phyloP scores from a whole-genome alignment of 1,139 yeast species.

The Saccharomyces hybrid region DNA sequence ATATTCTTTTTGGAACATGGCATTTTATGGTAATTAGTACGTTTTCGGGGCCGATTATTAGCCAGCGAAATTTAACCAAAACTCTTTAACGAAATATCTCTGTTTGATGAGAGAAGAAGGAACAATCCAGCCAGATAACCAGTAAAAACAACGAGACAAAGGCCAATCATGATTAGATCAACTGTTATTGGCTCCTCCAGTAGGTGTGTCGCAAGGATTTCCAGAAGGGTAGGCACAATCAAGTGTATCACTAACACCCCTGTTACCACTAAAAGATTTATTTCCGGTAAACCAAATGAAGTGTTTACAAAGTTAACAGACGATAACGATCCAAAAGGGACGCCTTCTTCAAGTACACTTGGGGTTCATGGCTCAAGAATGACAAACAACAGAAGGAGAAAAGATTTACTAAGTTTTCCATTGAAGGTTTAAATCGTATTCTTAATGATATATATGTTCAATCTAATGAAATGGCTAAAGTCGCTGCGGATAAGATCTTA shows the following conservation, averaged over 20 bases:
- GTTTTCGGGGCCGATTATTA: neutral
- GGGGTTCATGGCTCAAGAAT: conserved; percentile 92
- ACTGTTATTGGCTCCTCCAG: neutral
- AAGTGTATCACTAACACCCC: neutral
- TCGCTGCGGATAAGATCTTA: conserved; percentile 14
- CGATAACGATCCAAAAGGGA: conserved; percentile 60
- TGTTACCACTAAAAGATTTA: conserved; percentile 11
- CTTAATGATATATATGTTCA: conserved; percentile 38
- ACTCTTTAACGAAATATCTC: neutral
- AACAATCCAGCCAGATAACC: neutral
- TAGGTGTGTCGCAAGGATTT: neutral
- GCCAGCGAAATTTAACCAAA: neutral
- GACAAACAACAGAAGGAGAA: conserved; percentile 65
- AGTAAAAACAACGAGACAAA: neutral
- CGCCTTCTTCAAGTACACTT: conserved; percentile 74
- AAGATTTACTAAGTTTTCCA: conserved; percentile 75
- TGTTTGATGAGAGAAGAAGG: neutral
- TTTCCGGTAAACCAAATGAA: conserved; percentile 27
- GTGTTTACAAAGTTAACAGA: conserved; percentile 48
- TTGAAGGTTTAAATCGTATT: conserved; percentile 60
- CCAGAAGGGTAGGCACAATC: neutral
- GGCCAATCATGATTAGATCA: neutral
- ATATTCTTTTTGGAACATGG: neutral
- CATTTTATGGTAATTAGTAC: neutral
- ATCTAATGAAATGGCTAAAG: conserved; percentile 27